phyloP scores from a whole-genome alignment of 2,329 filamentous ascomycete genomes.

The Exophiala dermatitidis region DNA sequence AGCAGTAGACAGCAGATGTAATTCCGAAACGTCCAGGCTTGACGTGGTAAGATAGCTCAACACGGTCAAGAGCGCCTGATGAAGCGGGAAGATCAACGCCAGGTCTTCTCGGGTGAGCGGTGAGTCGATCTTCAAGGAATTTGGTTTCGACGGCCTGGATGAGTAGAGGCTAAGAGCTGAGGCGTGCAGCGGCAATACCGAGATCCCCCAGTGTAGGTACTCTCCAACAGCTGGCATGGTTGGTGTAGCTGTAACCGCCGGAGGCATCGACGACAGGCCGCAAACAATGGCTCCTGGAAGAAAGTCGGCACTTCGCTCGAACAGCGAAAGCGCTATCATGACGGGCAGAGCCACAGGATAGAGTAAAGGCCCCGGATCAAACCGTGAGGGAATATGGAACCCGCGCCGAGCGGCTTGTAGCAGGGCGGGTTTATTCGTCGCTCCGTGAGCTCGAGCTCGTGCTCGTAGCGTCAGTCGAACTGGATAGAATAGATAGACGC shows the following conservation, averaged over 20 bases:
- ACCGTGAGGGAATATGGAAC: constrained; percentile 63
- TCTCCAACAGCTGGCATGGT: constrained; percentile 47
- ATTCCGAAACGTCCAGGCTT: constrained; percentile 76
- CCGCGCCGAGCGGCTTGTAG: constrained; percentile 17
- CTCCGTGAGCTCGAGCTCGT: background rate
- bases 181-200: constrained; percentile 56
- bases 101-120: constrained; percentile 51
- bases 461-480: constrained; percentile 15
- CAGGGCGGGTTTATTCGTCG: constrained; percentile 5
- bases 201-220: constrained; percentile 69
- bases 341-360: constrained; percentile 74
- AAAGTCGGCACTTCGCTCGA: constrained; percentile 52
- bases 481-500: constrained; percentile 23
- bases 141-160: constrained; percentile 1
- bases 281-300: constrained; percentile 77
- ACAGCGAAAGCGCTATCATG: constrained; percentile 67
- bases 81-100: constrained; percentile 69
- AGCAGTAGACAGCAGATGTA: constrained; percentile 75
- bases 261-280: constrained; percentile 68
- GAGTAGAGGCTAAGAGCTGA: constrained; percentile 1
- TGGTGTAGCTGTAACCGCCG: constrained; percentile 60
- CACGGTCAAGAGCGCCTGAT: constrained; percentile 66
- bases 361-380: constrained; percentile 84
- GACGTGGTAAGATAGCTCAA: constrained; percentile 79
- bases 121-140: constrained; percentile 12